These are phyloP conservation scores for Tetrahymena malaccensis DNA, from an alignment of 73 alveolate species.

Conservation along the genomic window DNA sequence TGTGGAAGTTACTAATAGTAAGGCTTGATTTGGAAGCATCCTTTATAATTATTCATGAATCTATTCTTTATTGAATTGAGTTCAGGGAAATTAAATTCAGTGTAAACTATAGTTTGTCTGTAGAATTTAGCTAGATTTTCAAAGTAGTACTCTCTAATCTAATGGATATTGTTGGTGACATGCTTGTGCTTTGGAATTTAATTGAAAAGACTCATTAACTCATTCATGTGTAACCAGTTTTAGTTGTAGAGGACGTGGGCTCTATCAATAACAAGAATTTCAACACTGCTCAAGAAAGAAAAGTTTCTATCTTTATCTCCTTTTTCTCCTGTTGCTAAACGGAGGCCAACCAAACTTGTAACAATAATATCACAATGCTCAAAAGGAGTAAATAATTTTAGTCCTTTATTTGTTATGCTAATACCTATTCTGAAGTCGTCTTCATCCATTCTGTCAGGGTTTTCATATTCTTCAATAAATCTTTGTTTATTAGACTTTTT, in stretches of 20 bases:
- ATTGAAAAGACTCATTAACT: neutral
- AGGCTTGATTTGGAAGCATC: neutral
- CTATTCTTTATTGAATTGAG: neutral
- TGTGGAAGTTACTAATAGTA: neutral
- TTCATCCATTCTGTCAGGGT: conserved; percentile 32
- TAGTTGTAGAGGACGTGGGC: conserved; percentile 24
- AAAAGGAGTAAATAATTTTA: conserved; percentile 5
- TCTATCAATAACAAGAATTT: conserved; percentile 34
- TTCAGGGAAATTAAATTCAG: neutral
- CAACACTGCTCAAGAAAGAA: conserved; percentile 25
- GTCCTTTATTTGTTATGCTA: neutral
- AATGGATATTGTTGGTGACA: neutral
- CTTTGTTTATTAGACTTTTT: conserved; percentile 8
- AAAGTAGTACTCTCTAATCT: conserved; percentile 24
- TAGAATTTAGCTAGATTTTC: conserved; percentile 31
- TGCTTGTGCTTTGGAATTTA: neutral
- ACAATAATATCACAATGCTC: conserved; percentile 11
- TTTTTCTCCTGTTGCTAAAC: neutral
- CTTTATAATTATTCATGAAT: conserved; percentile 19
- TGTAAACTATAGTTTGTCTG: conserved; percentile 28
- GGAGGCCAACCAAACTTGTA: neutral
- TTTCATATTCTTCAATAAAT: conserved; percentile 17
- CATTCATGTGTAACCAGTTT: conserved; percentile 23
- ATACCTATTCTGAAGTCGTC: conserved; percentile 42
- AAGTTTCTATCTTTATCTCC: conserved; percentile 4